phyloP scores from a whole-genome alignment of 495 filamentous ascomycete genomes.

The Hyaloscypha bicolor region DNA sequence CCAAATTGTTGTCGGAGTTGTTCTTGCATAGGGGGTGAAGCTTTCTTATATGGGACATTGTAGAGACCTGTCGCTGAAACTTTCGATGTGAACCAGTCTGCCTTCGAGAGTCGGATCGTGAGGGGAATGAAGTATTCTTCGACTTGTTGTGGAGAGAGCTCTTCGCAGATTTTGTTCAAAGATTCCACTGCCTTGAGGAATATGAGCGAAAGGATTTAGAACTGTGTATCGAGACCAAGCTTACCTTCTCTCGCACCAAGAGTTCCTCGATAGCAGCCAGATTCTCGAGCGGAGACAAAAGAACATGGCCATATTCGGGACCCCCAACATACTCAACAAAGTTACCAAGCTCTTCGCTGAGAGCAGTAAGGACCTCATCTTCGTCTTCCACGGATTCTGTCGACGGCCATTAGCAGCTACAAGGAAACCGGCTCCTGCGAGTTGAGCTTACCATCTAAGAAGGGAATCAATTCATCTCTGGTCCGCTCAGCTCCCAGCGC shows the following conservation, averaged over 20 bases:
- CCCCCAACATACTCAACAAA: conserved; percentile 99
- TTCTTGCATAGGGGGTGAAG: conserved; percentile 81
- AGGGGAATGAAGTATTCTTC: conserved; percentile 97
- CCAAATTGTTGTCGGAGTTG: conserved; percentile 87
- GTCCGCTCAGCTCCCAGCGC: conserved; percentile 94
- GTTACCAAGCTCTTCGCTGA: conserved; percentile 92
- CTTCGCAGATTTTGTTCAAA: conserved; percentile 95
- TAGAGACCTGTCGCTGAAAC: conserved; percentile 96
- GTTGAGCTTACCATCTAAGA: conserved; percentile 77
- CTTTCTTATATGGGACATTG: conserved; percentile 87
- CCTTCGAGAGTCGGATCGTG: conserved; percentile 92
- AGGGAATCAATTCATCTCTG: conserved; percentile 96
- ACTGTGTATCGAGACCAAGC: conserved; percentile 15
- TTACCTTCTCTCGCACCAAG: conserved; percentile 93
- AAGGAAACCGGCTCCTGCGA: conserved; percentile 4
- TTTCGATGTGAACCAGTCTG: conserved; percentile 99
- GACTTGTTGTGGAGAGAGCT: conserved; percentile 87
- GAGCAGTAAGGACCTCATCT: conserved; percentile 94
- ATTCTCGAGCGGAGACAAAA: conserved; percentile 96
- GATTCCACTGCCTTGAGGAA: conserved; percentile 85
- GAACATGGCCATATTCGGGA: conserved; percentile 89
- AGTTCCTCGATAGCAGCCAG: conserved; percentile 98
- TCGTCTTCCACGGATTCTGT: conserved; percentile 98
- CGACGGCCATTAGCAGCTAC: conserved; percentile 12
- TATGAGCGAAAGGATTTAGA: conserved; percentile 22